Evolutionary conservation across 371 early-diverging fungal species (phyloP).

Genomic region (Mucor sp.): DNA sequence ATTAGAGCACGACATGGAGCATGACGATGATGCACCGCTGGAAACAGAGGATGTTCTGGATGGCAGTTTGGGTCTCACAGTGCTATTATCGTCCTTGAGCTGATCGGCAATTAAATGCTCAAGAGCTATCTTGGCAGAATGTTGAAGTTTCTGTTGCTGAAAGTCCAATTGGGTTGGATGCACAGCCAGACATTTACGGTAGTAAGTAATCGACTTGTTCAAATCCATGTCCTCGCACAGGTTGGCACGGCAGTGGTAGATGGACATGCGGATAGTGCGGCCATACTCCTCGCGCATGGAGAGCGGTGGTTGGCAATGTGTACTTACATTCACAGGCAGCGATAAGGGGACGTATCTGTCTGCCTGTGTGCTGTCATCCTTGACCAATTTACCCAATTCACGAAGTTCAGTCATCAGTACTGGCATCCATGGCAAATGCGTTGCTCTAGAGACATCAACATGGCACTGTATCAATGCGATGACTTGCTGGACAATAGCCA

Average conservation of each 20-base stretch:
- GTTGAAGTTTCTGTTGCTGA: conserved; percentile 16
- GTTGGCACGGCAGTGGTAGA: conserved; percentile 31
- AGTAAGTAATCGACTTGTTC: conserved; percentile 30
- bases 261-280: conserved; percentile 41
- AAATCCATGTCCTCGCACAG: conserved; percentile 22
- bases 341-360: conserved; percentile 20
- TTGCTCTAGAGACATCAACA: conserved; percentile 7
- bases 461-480: conserved; percentile 19
- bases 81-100: neutral
- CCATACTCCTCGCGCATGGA: conserved; percentile 16
- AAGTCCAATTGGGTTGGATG: conserved; percentile 18
- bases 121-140: conserved; percentile 24
- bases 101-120: conserved; percentile 20
- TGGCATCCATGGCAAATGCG: conserved; percentile 27
- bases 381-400: conserved; percentile 35
- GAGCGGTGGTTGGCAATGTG: neutral
- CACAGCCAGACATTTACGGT: conserved; percentile 34
- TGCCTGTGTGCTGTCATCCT: conserved; percentile 30
- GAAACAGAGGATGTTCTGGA: conserved; percentile 38
- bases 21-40: conserved; percentile 22
- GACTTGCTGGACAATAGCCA: conserved; percentile 17
- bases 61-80: conserved; percentile 11
- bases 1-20: conserved; percentile 32
- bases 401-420: conserved; percentile 24
- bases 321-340: neutral